A percentile compares a stretch with the other conserved stretches of the same genome.
phyloP scores from a whole-genome alignment of 768 basidiomycete genomes.

The Hygrocybe punicea region DNA sequence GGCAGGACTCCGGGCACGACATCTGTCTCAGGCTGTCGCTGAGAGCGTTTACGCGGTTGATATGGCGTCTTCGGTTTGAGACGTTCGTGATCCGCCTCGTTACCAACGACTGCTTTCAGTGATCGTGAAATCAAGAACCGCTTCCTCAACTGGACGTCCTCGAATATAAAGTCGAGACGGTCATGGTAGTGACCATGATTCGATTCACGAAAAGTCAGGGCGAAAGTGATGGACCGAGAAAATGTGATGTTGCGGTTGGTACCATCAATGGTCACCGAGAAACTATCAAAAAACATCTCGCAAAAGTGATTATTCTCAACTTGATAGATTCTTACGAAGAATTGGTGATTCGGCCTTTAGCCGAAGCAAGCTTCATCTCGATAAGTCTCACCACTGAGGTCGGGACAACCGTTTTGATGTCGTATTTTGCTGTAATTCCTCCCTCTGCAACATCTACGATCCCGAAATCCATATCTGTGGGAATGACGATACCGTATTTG shows the following conservation, averaged over 20 bases:
- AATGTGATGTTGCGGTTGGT: conserved; percentile 21
- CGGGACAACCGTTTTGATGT: conserved; percentile 30
- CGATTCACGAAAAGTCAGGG: conserved; percentile 32
- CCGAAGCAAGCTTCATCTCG: conserved; percentile 29
- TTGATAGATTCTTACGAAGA: conserved; percentile 23
- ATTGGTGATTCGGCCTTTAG: conserved; percentile 21
- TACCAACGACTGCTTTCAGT: conserved; percentile 46
- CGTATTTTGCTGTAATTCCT: conserved; percentile 19
- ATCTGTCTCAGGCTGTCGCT: conserved; percentile 31
- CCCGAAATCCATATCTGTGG: conserved; percentile 48
- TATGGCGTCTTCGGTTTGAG: conserved; percentile 48
- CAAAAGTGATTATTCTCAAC: background rate
- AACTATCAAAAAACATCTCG: conserved; percentile 17
- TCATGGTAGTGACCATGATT: conserved; percentile 51
- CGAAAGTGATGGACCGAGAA: conserved; percentile 25
- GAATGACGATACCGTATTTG: conserved; percentile 48
- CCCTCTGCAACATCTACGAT: conserved; percentile 42
- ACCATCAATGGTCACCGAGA: conserved; percentile 21
- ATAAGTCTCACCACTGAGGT: conserved; percentile 28
- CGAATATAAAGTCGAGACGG: conserved; percentile 51
- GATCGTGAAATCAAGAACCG: conserved; percentile 49
- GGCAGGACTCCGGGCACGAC: conserved; percentile 45
- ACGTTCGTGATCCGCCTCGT: conserved; percentile 42
- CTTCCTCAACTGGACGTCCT: conserved; percentile 42
- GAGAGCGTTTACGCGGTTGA: conserved; percentile 35